These are phyloP conservation scores for Malassezia brasiliensis DNA, from an alignment of 1,284 basidiomycete species.

Conservation along the genomic window DNA sequence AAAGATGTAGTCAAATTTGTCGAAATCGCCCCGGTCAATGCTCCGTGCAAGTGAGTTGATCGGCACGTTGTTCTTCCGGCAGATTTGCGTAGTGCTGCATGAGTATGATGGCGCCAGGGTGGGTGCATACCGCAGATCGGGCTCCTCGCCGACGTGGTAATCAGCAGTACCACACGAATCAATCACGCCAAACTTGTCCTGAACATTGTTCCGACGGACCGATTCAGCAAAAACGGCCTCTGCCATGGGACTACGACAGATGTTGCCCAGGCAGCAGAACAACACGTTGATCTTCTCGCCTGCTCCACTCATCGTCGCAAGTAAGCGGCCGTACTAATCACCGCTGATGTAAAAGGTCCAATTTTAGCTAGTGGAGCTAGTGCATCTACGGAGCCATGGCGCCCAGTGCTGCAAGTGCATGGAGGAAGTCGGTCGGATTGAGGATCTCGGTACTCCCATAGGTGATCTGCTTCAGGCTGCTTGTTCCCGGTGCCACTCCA, in stretches of 20 bases:
- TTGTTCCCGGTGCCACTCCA: slow-evolving; percentile 41
- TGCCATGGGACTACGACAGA: slow-evolving; percentile 42
- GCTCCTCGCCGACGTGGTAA: slow-evolving; percentile 41
- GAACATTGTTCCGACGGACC: slow-evolving; percentile 21
- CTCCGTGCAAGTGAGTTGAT: slow-evolving; percentile 49
- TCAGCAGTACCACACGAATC: slow-evolving; percentile 39
- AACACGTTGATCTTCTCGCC: slow-evolving; percentile 27
- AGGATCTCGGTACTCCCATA: slow-evolving; percentile 95
- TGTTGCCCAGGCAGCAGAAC: slow-evolving; percentile 44
- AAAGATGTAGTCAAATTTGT: slow-evolving; percentile 51
- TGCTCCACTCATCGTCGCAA: not conserved
- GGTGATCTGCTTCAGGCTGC: slow-evolving; percentile 56
- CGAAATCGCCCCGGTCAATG: slow-evolving; percentile 47
- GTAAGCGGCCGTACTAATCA: not conserved
- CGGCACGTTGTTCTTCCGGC: slow-evolving; percentile 49
- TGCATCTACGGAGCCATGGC: not conserved
- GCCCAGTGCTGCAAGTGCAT: slow-evolving; percentile 52
- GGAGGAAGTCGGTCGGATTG: slow-evolving; percentile 74
- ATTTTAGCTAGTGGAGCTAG: not conserved
- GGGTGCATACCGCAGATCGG: slow-evolving; percentile 27
- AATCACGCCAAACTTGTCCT: slow-evolving; percentile 27
- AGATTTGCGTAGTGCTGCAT: slow-evolving; percentile 22
- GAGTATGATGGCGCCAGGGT: not conserved
- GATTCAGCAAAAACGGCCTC: slow-evolving; percentile 36
- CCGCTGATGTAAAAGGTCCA: slow-evolving; percentile 3